Conservation (phyloP, 805 yeast genomes). For the Wickerhamomyces rabaulensis region DNA sequence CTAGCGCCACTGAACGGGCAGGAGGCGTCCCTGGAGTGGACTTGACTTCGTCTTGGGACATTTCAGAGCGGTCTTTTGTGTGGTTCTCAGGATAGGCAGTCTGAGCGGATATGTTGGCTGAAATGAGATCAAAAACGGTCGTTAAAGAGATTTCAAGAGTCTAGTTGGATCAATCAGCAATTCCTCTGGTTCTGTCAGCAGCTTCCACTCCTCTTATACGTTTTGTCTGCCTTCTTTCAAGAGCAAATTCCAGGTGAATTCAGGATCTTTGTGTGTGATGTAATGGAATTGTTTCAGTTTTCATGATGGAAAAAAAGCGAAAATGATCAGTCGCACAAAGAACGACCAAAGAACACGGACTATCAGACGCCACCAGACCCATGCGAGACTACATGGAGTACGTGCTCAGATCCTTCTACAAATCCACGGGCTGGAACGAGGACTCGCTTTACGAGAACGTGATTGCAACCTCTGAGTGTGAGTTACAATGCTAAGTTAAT, state of each 20-base stretch:
- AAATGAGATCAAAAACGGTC: not conserved
- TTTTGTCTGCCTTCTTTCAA: not conserved
- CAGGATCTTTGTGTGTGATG: not conserved
- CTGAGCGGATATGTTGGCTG: not conserved
- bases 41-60: not conserved
- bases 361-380: no score
- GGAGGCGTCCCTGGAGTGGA: not conserved
- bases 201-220: not conserved
- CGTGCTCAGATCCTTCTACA: conserved; percentile 66
- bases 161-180: not conserved
- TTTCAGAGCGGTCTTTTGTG: not conserved
- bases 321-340: not conserved
- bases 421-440: conserved; percentile 70
- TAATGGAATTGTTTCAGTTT: not conserved
- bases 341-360: no score
- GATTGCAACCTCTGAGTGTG: conserved; percentile 54
- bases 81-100: not conserved
- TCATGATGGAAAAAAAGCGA: not conserved
- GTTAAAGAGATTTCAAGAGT: no score
- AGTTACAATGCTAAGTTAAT: conserved; percentile 22
- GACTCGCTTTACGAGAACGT: conserved; percentile 75
- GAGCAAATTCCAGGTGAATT: not conserved
- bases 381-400: conserved; percentile 74
- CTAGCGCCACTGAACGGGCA: not conserved
- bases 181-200: not conserved